Evolutionary conservation across 768 basidiomycete species (phyloP), one percentile per base, ranked within the genome.

Genomic region (Mrakia gelida): DNA sequence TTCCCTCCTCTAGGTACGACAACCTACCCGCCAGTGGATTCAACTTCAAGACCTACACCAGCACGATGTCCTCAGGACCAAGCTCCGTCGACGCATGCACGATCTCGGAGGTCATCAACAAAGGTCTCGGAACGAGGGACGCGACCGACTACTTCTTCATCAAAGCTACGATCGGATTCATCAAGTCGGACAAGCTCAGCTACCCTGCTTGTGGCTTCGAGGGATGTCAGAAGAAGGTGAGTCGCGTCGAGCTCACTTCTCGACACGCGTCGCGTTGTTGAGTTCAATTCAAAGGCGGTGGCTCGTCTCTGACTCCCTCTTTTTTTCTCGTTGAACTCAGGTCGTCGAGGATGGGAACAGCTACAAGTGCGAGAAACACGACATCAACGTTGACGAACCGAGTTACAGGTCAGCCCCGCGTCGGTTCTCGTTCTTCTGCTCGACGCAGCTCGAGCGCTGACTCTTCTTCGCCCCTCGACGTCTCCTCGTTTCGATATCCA

Each of bases 301-400:
- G n/a, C n/a, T 18, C 7, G 28, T 28, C 26, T 2, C 26, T 26
- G 28, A 59, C 11, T n/a, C 26, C n/a, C 11, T 59, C 28, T 28
- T 8, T 26, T 13, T 10, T 45, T 45, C 11, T 45, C n/a, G n/a
- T 45, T 13, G 11, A 15, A 45, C 15, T 10, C 11, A 65, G 63
- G 92, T 98, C 9, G 62, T 23, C 1, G 88, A 92, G 75, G 84
- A 87, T 30, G 87, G 87, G 26, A 87, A 86, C 62, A 87, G 86
- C 9, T 98, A 94, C 93, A 86, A 89, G 65, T 98, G 97, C 84
- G 97, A 98, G 83, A 97, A 95, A 84, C 98, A 97, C 83, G 89
- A 92, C 71, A 89, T 88, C 83, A 88, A 84, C 34, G 92, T 88
- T 81, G 86, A 87, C 1, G 86, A 87, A 43, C 95, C 96, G 3